Percentiles rank a stretch among this genome's conserved stretches.
These are phyloP conservation scores for Malassezia caprae DNA, from an alignment of 1,284 basidiomycete species.

Conservation along the genomic window DNA sequence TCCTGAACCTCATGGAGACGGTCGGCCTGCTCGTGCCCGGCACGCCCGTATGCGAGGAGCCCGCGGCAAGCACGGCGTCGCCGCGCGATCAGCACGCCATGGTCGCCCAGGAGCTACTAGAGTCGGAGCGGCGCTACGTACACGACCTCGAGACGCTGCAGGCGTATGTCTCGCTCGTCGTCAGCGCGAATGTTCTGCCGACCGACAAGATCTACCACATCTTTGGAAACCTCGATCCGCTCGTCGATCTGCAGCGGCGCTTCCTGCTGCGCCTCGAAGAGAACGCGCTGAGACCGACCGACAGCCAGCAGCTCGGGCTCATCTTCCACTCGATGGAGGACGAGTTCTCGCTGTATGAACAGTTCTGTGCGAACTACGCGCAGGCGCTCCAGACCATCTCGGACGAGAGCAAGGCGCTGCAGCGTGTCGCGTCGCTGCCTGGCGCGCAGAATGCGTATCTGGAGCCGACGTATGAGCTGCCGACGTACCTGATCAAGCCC, in stretches of 20 bases:
- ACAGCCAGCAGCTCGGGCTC: conserved; percentile 56
- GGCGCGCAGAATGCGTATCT: conserved; percentile 43
- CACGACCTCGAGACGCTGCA: conserved; percentile 88
- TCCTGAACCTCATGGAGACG: conserved; percentile 70
- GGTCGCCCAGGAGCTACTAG: conserved; percentile 74
- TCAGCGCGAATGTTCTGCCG: conserved; percentile 72
- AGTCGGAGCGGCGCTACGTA: conserved; percentile 94
- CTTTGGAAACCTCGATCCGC: conserved; percentile 87
- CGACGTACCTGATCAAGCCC: conserved; percentile 68
- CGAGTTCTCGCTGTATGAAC: conserved; percentile 62
- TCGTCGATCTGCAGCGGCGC: conserved; percentile 91
- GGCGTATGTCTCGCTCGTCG: conserved; percentile 53
- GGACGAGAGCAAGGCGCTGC: conserved; percentile 30
- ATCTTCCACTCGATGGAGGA: conserved; percentile 65
- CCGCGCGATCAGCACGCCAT: conserved; percentile 59
- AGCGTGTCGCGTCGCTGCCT: conserved; percentile 29
- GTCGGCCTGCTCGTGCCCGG: conserved; percentile 55
- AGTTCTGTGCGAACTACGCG: conserved; percentile 77
- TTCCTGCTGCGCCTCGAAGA: conserved; percentile 75
- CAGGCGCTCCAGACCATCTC: conserved; percentile 71
- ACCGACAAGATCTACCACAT: conserved; percentile 89
- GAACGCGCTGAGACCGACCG: conserved; percentile 54
- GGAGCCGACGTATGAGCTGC: conserved; percentile 60
- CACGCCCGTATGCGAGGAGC: background rate
- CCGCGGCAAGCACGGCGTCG: conserved; percentile 49